phyloP scores from a whole-genome alignment of 192 early-diverging fungal species.

The Backusella macrospora region DNA sequence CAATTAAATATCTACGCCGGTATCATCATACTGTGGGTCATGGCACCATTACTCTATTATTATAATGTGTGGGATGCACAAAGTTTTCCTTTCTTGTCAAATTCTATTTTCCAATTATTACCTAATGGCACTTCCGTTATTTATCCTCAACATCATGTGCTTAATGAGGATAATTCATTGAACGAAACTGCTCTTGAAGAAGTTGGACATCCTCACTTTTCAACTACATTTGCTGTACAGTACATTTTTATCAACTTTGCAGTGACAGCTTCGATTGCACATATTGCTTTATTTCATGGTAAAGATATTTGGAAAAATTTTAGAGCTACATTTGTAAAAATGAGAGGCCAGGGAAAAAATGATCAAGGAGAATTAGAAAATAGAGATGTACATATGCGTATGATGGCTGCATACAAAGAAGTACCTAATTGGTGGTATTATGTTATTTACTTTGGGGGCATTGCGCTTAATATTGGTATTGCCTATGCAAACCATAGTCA shows the following conservation, averaged over 20 bases:
- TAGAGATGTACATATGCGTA: slow-evolving; percentile 59
- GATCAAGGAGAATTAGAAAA: slow-evolving; percentile 28
- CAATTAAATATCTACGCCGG: slow-evolving; percentile 70
- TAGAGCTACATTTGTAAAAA: slow-evolving; percentile 48
- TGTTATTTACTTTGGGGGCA: slow-evolving; percentile 48
- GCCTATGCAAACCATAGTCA: slow-evolving; percentile 32
- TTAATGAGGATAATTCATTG: slow-evolving; percentile 50
- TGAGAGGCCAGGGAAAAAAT: background rate
- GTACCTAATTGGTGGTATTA: slow-evolving; percentile 76
- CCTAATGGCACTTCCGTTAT: slow-evolving; percentile 47
- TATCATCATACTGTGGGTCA: slow-evolving; percentile 55
- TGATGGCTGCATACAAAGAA: slow-evolving; percentile 69
- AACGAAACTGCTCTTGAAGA: slow-evolving; percentile 47
- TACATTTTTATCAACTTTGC: slow-evolving; percentile 63
- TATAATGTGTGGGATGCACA: slow-evolving; percentile 54
- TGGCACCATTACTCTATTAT: slow-evolving; percentile 60
- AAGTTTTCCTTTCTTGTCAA: slow-evolving; percentile 56
- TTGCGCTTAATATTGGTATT: slow-evolving; percentile 44
- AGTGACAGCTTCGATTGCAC: slow-evolving; percentile 59
- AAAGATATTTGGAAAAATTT: slow-evolving; percentile 61
- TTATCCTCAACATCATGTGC: slow-evolving; percentile 38
- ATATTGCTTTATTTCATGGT: slow-evolving; percentile 63
- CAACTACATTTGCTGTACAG: slow-evolving; percentile 55
- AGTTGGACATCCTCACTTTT: slow-evolving; percentile 55
- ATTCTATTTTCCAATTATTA: slow-evolving; percentile 43